Percentiles rank a stretch among this genome's conserved stretches.
Evolutionary conservation across 2,329 filamentous ascomycete species (phyloP).

Genomic region (Colletotrichum chlorophyti): DNA sequence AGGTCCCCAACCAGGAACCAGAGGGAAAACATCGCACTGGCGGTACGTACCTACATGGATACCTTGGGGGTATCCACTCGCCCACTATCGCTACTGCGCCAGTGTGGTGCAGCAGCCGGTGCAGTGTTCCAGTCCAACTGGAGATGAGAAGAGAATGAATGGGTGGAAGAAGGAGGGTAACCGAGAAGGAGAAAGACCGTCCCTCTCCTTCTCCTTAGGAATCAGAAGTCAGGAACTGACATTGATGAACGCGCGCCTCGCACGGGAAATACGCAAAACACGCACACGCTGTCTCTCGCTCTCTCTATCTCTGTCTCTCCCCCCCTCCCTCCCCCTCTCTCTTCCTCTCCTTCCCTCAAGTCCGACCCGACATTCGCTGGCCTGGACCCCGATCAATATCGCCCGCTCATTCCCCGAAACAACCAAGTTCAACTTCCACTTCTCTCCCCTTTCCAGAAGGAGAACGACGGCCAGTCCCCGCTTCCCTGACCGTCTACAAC

Average conservation of each 20-base stretch:
- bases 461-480: conserved; percentile 2
- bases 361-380: too few relatives aligned
- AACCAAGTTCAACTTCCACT: background rate
- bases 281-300: background rate
- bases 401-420: conserved; percentile 6
- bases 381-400: conserved; percentile 5
- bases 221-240: conserved; percentile 4
- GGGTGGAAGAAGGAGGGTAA: background rate
- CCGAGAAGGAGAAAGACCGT: background rate
- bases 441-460: background rate
- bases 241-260: background rate
- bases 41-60: conserved; percentile 17
- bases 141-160: background rate
- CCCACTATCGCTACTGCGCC: background rate
- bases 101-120: background rate
- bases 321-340: background rate
- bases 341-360: background rate
- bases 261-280: conserved; percentile 8
- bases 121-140: background rate
- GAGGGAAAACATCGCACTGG: conserved; percentile 5
- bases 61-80: background rate
- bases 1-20: conserved; percentile 20
- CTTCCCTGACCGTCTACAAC: conserved; percentile 13
- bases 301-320: background rate
- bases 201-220: background rate